Evolutionary conservation across 2,329 filamentous ascomycete genomes (phyloP).

Genomic region (Hypocrella siamensis): DNA sequence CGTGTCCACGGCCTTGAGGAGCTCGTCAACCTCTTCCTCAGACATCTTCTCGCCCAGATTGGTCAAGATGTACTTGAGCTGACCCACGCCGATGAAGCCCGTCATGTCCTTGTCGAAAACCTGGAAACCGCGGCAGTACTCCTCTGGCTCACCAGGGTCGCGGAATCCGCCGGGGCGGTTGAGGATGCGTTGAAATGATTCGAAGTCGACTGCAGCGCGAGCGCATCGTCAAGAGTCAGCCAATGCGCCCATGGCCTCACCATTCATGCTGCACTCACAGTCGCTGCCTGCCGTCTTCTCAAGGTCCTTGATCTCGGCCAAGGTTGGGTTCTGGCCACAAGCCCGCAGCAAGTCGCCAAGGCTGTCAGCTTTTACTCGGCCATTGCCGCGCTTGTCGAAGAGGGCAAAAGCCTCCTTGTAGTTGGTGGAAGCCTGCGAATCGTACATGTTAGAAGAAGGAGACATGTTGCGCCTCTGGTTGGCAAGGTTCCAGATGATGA

Average conservation of each 20-base stretch:
- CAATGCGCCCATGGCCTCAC: neutral
- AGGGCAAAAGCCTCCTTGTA: constrained; percentile 99
- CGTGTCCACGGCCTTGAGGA: constrained; percentile 95
- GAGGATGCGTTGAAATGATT: constrained; percentile 89
- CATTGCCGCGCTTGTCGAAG: constrained; percentile 98
- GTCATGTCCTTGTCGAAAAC: constrained; percentile 99
- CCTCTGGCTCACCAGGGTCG: constrained; percentile 91
- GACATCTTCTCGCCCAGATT: constrained; percentile 99
- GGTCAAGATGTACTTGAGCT: constrained; percentile 94
- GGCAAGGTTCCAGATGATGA: too few relatives aligned
- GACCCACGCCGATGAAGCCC: constrained; percentile 92
- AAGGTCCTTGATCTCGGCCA: constrained; percentile 81
- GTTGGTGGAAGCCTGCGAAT: constrained; percentile 67
- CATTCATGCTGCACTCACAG: constrained; percentile 50
- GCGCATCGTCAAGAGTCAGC: neutral
- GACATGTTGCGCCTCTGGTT: constrained; percentile 21
- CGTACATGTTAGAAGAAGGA: constrained; percentile 38
- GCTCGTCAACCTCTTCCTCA: constrained; percentile 95
- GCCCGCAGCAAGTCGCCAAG: constrained; percentile 90
- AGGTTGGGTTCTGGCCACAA: constrained; percentile 93
- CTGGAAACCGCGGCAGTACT: constrained; percentile 97
- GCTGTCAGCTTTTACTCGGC: constrained; percentile 71
- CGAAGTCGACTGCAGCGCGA: constrained; percentile 73
- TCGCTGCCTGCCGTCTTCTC: constrained; percentile 82
- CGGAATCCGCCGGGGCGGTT: constrained; percentile 97